Evolutionary conservation across 768 basidiomycete species (phyloP).

Genomic region (Psilocybe cyanescens): DNA sequence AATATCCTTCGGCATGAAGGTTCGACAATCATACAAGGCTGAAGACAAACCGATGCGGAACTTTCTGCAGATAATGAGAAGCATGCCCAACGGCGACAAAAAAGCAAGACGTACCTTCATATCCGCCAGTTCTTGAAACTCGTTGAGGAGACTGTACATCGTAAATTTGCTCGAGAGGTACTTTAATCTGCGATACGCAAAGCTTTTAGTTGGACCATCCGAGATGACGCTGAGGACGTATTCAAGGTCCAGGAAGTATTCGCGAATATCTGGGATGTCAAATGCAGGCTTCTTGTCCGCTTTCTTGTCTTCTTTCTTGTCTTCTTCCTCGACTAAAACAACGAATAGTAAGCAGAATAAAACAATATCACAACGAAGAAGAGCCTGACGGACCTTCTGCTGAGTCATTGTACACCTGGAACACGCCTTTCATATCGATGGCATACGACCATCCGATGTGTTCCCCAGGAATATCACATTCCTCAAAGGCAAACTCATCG

Average conservation of each 20-base stretch:
- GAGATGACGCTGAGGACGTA: constrained; percentile 89
- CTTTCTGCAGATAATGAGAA: constrained; percentile 45
- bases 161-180: constrained; percentile 94
- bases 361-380: not conserved
- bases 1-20: constrained; percentile 8
- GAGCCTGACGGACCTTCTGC: constrained; percentile 30
- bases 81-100: too few relatives aligned
- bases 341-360: not conserved
- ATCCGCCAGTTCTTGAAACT: constrained; percentile 90
- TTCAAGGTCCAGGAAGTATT: constrained; percentile 97
- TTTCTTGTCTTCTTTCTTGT: constrained; percentile 16
- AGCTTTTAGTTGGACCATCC: constrained; percentile 95
- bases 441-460: constrained; percentile 64
- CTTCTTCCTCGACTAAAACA: not conserved
- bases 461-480: constrained; percentile 73
- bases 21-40: not conserved
- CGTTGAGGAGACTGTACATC: constrained; percentile 91
- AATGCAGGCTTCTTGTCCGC: constrained; percentile 57
- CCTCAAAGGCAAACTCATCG: constrained; percentile 68
- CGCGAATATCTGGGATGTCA: constrained; percentile 82
- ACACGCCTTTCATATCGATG: constrained; percentile 90
- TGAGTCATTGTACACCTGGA: constrained; percentile 70
- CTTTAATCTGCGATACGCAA: constrained; percentile 89
- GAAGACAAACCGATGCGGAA: constrained; percentile 76
- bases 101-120: constrained; percentile 77